These are phyloP conservation scores for Rhododendron henanense DNA, from an alignment of 148 eudicot genomes.

Conservation along the genomic window DNA sequence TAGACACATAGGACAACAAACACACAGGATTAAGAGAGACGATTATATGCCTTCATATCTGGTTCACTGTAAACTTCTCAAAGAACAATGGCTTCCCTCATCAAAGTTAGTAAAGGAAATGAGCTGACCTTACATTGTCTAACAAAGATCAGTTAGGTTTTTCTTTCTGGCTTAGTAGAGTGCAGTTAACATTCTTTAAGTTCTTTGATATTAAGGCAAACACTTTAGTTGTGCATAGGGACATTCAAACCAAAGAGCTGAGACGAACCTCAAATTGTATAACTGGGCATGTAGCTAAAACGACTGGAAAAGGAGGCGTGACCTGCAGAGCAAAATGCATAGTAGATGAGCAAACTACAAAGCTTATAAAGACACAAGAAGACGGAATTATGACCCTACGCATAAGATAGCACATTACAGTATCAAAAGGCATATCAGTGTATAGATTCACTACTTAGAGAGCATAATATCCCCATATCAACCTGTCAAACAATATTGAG, in stretches of 20 bases:
- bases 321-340: constrained; percentile 48
- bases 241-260: not conserved
- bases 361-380: not conserved
- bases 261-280: constrained; percentile 81
- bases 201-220: not conserved
- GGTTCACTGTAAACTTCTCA: not conserved
- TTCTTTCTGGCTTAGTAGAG: not conserved
- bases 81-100: not conserved
- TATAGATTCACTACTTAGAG: not conserved
- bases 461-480: not conserved
- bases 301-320: constrained; percentile 83
- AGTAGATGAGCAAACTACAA: constrained; percentile 1
- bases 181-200: not conserved
- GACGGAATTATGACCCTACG: not conserved
- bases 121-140: not conserved
- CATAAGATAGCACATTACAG: not conserved
- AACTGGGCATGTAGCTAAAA: constrained; percentile 62
- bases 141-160: not conserved
- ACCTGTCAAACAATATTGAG: not conserved
- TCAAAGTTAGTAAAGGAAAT: not conserved
- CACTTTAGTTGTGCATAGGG: not conserved
- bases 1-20: not conserved
- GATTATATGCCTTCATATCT: not conserved
- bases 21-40: not conserved
- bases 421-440: not conserved